Conservation (phyloP, 2,329 filamentous ascomycete genomes). For the Ilyonectria destructans region DNA sequence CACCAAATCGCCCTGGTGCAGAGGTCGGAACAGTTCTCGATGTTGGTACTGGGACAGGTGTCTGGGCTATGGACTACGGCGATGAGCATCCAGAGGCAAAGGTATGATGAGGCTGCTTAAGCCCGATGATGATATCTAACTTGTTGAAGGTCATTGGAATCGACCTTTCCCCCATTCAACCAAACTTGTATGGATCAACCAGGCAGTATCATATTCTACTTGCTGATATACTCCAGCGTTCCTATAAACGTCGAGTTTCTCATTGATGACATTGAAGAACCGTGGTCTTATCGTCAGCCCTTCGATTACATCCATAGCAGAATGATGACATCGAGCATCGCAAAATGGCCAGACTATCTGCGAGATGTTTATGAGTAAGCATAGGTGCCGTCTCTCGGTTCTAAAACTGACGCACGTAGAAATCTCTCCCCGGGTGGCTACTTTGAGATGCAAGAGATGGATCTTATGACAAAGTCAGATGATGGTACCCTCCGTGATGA, state of each 20-base stretch:
- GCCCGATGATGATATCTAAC: background rate
- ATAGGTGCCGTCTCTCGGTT: background rate
- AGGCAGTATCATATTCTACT: background rate
- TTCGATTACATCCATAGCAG: slow-evolving; percentile 29
- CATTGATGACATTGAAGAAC: slow-evolving; percentile 30
- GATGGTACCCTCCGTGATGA: slow-evolving; percentile 2
- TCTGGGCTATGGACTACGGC: slow-evolving; percentile 24
- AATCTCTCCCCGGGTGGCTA: slow-evolving; percentile 7
- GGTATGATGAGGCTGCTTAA: background rate
- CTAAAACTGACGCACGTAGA: background rate
- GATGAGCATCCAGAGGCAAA: slow-evolving; percentile 22
- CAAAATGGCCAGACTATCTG: slow-evolving; percentile 9
- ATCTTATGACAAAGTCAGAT: background rate
- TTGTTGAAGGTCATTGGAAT: slow-evolving; percentile 15
- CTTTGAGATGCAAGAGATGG: slow-evolving; percentile 4
- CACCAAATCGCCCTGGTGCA: slow-evolving; percentile 8
- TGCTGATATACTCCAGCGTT: background rate
- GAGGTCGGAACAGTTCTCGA: slow-evolving; percentile 8
- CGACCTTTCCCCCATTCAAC: slow-evolving; percentile 25
- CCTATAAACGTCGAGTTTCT: slow-evolving; percentile 24
- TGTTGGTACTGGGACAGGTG: slow-evolving; percentile 21
- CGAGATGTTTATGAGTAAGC: slow-evolving; percentile 16
- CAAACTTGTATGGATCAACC: slow-evolving; percentile 11
- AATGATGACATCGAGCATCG: slow-evolving; percentile 24
- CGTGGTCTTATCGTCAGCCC: slow-evolving; percentile 16